phyloP scores from a whole-genome alignment of 2,329 filamentous ascomycete genomes.

The Colletotrichum spinosum region DNA sequence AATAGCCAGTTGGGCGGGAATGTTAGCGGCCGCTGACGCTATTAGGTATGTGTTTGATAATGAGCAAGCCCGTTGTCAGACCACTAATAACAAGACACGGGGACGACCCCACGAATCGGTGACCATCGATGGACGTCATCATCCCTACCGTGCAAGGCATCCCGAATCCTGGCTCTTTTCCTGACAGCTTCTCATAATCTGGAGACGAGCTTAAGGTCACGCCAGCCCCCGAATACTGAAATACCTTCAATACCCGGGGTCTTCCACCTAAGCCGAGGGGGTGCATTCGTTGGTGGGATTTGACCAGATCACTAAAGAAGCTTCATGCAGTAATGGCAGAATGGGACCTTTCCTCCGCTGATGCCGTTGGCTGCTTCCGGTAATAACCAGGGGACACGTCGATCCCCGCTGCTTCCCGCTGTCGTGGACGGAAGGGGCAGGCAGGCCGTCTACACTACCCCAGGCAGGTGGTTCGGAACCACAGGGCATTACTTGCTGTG shows the following conservation, averaged over 20 bases:
- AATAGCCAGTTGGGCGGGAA: constrained; percentile 22
- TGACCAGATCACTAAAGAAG: not conserved
- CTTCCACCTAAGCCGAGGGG: too few relatives aligned
- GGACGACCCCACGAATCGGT: constrained; percentile 16
- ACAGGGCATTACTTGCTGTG: too few relatives aligned
- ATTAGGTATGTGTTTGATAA: constrained; percentile 22
- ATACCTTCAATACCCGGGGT: too few relatives aligned
- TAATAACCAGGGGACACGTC: constrained; percentile 15
- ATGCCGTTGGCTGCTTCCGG: constrained; percentile 21
- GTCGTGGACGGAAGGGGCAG: constrained; percentile 24
- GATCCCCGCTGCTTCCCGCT: constrained; percentile 29
- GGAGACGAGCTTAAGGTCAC: too few relatives aligned
- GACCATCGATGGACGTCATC: constrained; percentile 27
- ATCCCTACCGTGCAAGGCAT: not conserved
- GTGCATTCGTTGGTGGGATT: constrained; percentile 9
- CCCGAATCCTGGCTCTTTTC: too few relatives aligned
- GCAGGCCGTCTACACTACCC: not conserved
- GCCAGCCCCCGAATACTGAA: too few relatives aligned
- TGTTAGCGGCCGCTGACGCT: constrained; percentile 13
- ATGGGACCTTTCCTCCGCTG: constrained; percentile 24
- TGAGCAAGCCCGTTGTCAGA: constrained; percentile 30
- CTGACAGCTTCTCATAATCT: too few relatives aligned
- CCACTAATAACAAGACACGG: constrained; percentile 14
- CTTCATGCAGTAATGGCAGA: constrained; percentile 15
- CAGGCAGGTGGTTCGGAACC: not conserved